phyloP scores from a whole-genome alignment of 2,329 filamentous ascomycete genomes.

The Drechslerella coelobrocha region DNA sequence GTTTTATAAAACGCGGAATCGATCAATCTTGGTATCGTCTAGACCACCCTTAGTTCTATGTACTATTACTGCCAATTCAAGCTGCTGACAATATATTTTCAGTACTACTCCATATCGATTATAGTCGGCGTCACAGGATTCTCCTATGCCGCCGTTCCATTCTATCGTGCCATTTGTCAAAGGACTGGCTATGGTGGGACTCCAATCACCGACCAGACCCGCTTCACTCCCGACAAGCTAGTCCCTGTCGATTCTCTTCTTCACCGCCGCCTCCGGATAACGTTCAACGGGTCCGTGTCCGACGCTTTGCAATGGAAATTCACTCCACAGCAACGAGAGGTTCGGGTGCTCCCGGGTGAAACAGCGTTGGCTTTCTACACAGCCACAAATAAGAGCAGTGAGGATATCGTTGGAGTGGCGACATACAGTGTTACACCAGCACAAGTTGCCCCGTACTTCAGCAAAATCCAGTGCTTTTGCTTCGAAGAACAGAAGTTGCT shows the following conservation, averaged over 20 bases:
- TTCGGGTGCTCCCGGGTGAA: conserved; percentile 91
- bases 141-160: conserved; percentile 80
- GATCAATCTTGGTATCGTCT: conserved; percentile 35
- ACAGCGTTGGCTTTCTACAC: conserved; percentile 98
- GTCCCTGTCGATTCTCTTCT: conserved; percentile 70
- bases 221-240: conserved; percentile 71
- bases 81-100: conserved; percentile 62
- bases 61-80: conserved; percentile 14
- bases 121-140: conserved; percentile 80
- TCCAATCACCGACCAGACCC: conserved; percentile 67
- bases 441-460: conserved; percentile 96
- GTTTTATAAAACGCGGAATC: conserved; percentile 46
- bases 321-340: conserved; percentile 92
- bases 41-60: neutral
- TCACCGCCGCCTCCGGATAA: conserved; percentile 82
- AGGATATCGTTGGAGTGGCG: conserved; percentile 96
- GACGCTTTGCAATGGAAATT: conserved; percentile 98
- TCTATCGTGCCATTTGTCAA: conserved; percentile 72
- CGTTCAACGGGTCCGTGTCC: conserved; percentile 93
- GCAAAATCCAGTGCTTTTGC: conserved; percentile 99
- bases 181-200: conserved; percentile 67
- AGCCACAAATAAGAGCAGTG: conserved; percentile 85
- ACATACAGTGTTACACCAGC: conserved; percentile 97
- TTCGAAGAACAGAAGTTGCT: conserved; percentile 94
- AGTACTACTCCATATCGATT: conserved; percentile 72